Evolutionary conservation across 305 asterid genomes (phyloP), one percentile per base, ranked within the genome.

Genomic region (Fraxinus baroniana): DNA sequence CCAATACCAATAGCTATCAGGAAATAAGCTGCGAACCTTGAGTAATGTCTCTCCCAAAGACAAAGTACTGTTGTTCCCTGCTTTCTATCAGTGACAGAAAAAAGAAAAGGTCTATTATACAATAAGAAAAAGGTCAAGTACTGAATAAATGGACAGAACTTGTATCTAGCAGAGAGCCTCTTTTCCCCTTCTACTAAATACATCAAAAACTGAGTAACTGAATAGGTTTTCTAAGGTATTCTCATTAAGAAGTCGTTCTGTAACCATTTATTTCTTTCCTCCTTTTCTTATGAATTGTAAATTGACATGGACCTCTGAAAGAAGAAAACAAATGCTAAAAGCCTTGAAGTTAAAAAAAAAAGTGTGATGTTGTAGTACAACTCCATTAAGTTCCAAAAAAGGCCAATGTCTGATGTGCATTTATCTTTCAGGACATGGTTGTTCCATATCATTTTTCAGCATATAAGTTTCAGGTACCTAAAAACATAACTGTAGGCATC

Each of bases 1-100:
- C 96, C 97, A 93, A 84, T 93, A 93, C 97, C 97, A 93, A 80
- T 90, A 83, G 80, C 84, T 87, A 62, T 87, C 86, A 13, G 97
- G 94, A 86, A 91, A 93, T 80, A 93, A 88, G 86, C 94, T 91
- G 84, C 96, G 96, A 80, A 82, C 92, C 85, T 88, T 92, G 85
- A 93, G 81, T 84, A 93, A 74, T 86, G 78, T 88, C 87, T 83
- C 88, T 80, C 97, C 97, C 86, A 93, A 81, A 71, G 97, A 87
- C 86, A 85, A 80, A 52, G 80, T 66, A 79, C 87, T 86, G 80
- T 66, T 66, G 79, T 84, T 73, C 84, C 89, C 94, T 81, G 87
- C 90, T 88, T 81, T 88, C 97, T 93, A 80, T 55, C 87, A 85
- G 80, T 28, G 35, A 82, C 78, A 83, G 70, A 79, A 82, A 81